phyloP scores from a whole-genome alignment of 2,329 filamentous ascomycete genomes.

The Penicillium sp. region DNA sequence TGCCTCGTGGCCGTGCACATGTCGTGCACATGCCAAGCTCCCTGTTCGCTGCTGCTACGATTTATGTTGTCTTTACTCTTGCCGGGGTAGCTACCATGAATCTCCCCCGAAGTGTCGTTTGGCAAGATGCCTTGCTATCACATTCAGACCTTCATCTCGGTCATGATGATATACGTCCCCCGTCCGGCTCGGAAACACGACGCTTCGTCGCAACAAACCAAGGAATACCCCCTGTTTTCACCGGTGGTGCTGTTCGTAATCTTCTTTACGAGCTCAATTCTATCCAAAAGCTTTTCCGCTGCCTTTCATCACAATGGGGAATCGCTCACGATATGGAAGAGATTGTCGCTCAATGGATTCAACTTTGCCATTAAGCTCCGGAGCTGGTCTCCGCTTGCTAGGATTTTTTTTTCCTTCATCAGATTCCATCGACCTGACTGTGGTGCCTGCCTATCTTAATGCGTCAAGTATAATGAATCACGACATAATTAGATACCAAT shows the following conservation, averaged over 20 bases:
- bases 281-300: constrained; percentile 49
- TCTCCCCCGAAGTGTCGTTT: constrained; percentile 43
- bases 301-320: constrained; percentile 48
- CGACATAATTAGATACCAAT: not conserved
- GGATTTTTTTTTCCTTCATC: not conserved
- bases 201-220: constrained; percentile 35
- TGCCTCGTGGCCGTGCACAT: constrained; percentile 47
- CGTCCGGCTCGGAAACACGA: constrained; percentile 37
- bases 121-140: constrained; percentile 42
- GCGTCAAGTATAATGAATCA: not conserved
- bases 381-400: not conserved
- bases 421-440: not conserved
- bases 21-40: constrained; percentile 49
- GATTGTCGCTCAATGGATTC: constrained; percentile 47
- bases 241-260: constrained; percentile 36
- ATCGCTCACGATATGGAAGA: constrained; percentile 49
- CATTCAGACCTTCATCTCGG: constrained; percentile 30
- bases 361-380: constrained; percentile 38
- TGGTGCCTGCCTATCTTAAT: not conserved
- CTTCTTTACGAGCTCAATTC: constrained; percentile 51
- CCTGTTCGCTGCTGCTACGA: constrained; percentile 46
- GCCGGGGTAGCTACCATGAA: constrained; percentile 39
- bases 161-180: constrained; percentile 23
- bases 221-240: constrained; percentile 21
- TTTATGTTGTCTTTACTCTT: constrained; percentile 45